Base-by-base conservation (phyloP, 768 basidiomycete species). In the Trametes gibbosa region DNA sequence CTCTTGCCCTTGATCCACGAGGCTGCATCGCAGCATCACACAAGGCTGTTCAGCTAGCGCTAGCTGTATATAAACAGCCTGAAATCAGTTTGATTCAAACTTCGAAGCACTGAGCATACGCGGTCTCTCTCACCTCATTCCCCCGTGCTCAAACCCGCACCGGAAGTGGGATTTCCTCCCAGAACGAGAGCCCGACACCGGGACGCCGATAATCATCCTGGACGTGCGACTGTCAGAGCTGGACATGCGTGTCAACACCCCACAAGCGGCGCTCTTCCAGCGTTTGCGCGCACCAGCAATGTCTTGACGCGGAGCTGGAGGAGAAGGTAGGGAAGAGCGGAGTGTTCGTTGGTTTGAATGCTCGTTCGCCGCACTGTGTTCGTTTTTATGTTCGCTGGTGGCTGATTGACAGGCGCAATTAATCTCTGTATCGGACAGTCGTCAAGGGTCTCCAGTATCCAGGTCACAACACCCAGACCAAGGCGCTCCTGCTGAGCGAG, bases 41-140 rank as follows among this genome's bases (percentile, higher is more conserved):
- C 53, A 32, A 37, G 53, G 53, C 45, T 54, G 53, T 54, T 10
- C 23, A 24, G 17, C 32, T 16, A 17, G 53, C 53, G 53, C 53
- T 54, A 46, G 27, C 29, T 32, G 29, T 34, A 54, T 47, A 54
- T 45, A 53, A 35, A 54, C 53, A 54, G 53, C 52, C 39, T 41
- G 52, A 10, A 21, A 53, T 53, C 52, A 53, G 52, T 43, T 43
- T 32, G 41, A 53, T 53, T 45, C 52, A 41, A 43, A 53, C 32
- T 10, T 19, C 37, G 37, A 50, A 29, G 14, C 50, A 14, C 37
- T 14, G 13, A 35, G 34, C 34, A 35, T 14, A 10, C 50, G 25
- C 39, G 12, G 21, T 24, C 29, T 7, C 29, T 41, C 50, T 40
- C 40, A 29, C 39, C 50, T 41, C 25, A 21, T 23, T 39, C 50